phyloP scores from a whole-genome alignment of 2,329 filamentous ascomycete genomes.

The Nothophoma quercina region DNA sequence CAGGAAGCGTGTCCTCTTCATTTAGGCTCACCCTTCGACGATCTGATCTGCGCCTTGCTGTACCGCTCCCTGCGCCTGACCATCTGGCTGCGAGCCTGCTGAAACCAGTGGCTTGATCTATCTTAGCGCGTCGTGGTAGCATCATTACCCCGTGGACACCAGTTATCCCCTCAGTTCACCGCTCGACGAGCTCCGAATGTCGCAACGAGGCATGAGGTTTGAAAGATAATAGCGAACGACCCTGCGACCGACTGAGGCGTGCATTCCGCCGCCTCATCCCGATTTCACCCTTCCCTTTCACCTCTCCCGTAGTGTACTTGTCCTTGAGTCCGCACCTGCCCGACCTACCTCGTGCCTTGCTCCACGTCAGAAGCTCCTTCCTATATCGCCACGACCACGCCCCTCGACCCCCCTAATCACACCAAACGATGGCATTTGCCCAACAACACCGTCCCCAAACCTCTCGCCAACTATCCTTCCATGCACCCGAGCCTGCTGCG shows the following conservation, averaged over 20 bases:
- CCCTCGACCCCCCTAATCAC: slow-evolving; percentile 15
- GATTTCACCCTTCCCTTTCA: slow-evolving; percentile 1
- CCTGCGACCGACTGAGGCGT: slow-evolving; percentile 17
- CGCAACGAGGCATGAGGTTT: slow-evolving; percentile 32
- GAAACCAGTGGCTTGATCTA: slow-evolving; percentile 27
- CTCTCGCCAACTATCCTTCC: slow-evolving; percentile 46
- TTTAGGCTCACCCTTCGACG: not conserved
- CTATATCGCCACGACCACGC: slow-evolving; percentile 19
- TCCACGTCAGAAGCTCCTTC: slow-evolving; percentile 20
- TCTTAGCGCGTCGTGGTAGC: slow-evolving; percentile 31
- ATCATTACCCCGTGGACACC: slow-evolving; percentile 32
- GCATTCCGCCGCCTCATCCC: slow-evolving; percentile 7
- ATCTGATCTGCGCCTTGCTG: slow-evolving; percentile 15
- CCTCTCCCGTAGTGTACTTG: too few relatives aligned
- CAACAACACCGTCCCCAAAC: slow-evolving; percentile 49
- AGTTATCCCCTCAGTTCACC: slow-evolving; percentile 25
- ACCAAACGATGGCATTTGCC: slow-evolving; percentile 46
- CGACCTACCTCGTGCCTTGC: slow-evolving; percentile 28
- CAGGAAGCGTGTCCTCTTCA: slow-evolving; percentile 1
- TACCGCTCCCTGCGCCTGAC: slow-evolving; percentile 26
- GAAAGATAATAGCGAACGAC: slow-evolving; percentile 20
- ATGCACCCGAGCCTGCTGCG: slow-evolving; percentile 34
- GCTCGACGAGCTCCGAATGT: slow-evolving; percentile 20
- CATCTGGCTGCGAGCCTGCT: slow-evolving; percentile 18
- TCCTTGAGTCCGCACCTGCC: slow-evolving; percentile 18